A percentile compares a stretch with the other conserved stretches of the same genome.
Evolutionary conservation across 495 filamentous ascomycete genomes (phyloP).

Genomic region (Collariella sp.): DNA sequence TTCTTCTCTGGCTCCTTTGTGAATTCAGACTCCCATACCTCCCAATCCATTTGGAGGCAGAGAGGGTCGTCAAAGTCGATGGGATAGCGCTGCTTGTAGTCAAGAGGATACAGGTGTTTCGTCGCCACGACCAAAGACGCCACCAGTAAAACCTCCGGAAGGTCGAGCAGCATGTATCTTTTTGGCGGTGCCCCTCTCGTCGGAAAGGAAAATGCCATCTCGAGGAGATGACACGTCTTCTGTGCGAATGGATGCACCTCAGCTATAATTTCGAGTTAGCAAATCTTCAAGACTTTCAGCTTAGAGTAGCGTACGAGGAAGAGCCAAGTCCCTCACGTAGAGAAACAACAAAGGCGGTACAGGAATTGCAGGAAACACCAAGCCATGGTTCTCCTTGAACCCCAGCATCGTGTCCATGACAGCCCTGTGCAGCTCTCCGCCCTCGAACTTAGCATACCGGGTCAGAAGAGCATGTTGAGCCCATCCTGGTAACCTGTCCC

Average conservation of each 20-base stretch:
- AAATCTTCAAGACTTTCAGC: not conserved
- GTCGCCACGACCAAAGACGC: conserved; percentile 65
- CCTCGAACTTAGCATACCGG: conserved; percentile 37
- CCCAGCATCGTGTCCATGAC: conserved; percentile 53
- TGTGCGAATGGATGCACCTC: conserved; percentile 59
- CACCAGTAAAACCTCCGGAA: conserved; percentile 69
- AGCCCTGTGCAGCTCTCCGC: conserved; percentile 53
- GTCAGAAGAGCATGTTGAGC: conserved; percentile 48
- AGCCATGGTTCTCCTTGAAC: conserved; percentile 56
- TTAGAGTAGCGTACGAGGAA: conserved; percentile 56
- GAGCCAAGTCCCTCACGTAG: conserved; percentile 61
- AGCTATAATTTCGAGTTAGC: conserved; percentile 19
- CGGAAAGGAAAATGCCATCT: conserved; percentile 50
- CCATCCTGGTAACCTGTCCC: conserved; percentile 51
- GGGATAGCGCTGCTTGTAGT: conserved; percentile 51
- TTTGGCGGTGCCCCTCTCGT: not conserved
- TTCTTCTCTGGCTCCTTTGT: conserved; percentile 22
- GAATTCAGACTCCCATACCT: conserved; percentile 54
- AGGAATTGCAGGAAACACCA: conserved; percentile 68
- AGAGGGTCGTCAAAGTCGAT: conserved; percentile 50
- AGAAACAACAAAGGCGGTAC: conserved; percentile 54
- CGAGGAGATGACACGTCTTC: conserved; percentile 49
- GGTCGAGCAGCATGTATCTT: conserved; percentile 27
- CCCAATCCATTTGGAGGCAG: conserved; percentile 59
- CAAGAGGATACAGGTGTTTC: conserved; percentile 73